Evolutionary conservation across 768 basidiomycete species (phyloP).

Genomic region (Boletus sp.): DNA sequence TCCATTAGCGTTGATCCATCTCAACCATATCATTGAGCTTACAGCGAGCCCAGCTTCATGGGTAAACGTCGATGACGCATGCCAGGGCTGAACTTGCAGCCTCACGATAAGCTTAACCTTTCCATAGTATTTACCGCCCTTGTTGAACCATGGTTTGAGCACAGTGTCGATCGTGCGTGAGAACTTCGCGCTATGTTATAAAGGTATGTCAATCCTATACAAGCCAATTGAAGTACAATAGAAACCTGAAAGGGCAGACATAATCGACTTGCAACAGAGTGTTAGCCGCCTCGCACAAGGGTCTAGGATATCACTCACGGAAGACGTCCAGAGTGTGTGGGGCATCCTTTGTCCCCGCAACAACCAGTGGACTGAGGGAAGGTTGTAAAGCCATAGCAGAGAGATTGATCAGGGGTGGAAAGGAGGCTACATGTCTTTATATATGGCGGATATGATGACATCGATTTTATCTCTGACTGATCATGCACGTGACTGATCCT

Average conservation of each 20-base stretch:
- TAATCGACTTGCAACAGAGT: slow-evolving; percentile 61
- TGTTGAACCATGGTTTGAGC: slow-evolving; percentile 55
- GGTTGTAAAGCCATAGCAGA: slow-evolving; percentile 74
- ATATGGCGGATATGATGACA: slow-evolving; percentile 2
- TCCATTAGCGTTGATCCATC: neutral
- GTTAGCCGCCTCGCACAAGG: neutral
- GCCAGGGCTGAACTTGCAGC: slow-evolving; percentile 78
- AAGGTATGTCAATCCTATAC: neutral
- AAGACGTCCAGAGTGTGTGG: slow-evolving; percentile 82
- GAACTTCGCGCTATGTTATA: slow-evolving; percentile 51
- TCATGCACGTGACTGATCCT: neutral
- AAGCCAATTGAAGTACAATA: neutral
- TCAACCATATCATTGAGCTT: slow-evolving; percentile 13
- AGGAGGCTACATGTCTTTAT: neutral
- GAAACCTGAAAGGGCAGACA: slow-evolving; percentile 78
- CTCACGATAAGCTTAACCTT: slow-evolving; percentile 74
- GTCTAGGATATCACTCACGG: slow-evolving; percentile 39
- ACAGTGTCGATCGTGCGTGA: slow-evolving; percentile 55
- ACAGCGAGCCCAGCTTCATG: slow-evolving; percentile 85
- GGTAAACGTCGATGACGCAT: slow-evolving; percentile 65
- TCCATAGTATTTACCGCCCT: slow-evolving; percentile 61
- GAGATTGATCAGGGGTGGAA: neutral
- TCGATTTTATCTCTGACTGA: neutral
- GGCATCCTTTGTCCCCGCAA: slow-evolving; percentile 56
- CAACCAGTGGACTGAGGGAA: slow-evolving; percentile 57